A percentile compares a stretch with the other conserved stretches of the same genome.
Conservation (phyloP, 2,329 filamentous ascomycete genomes). For the Aspergillus ustus region DNA sequence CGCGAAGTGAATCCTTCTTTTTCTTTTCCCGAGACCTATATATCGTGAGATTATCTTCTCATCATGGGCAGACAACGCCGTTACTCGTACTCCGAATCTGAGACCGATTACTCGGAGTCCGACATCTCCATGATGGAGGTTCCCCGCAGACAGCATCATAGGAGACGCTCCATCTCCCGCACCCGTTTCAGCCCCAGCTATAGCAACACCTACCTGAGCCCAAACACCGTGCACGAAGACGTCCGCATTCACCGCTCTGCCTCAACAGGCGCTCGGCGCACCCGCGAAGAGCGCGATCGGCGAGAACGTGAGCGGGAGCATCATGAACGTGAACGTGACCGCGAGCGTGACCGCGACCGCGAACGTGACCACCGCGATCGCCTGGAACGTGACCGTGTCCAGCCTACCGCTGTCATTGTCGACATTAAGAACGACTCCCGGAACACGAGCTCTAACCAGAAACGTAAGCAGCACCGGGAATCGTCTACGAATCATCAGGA, state of each 20-base stretch:
- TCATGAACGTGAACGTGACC: constrained; percentile 1
- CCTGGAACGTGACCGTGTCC: constrained; percentile 17
- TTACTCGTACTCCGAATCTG: constrained; percentile 29
- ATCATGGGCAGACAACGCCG: constrained; percentile 18
- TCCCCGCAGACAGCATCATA: constrained; percentile 26
- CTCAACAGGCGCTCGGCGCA: constrained; percentile 41
- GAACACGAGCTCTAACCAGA: constrained; percentile 34
- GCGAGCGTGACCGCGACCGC: neutral
- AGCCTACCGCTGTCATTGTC: constrained; percentile 36
- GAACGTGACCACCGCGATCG: constrained; percentile 2
- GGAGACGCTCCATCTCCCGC: constrained; percentile 40
- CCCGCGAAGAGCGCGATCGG: constrained; percentile 21
- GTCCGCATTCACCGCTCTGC: constrained; percentile 38
- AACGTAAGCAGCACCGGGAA: constrained; percentile 28
- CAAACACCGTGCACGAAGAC: constrained; percentile 26
- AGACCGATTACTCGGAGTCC: constrained; percentile 41
- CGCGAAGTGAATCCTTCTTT: neutral
- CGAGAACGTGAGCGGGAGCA: constrained; percentile 23
- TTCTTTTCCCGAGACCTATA: neutral
- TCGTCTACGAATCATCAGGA: constrained; percentile 10
- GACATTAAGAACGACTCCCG: constrained; percentile 41
- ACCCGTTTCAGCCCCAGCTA: constrained; percentile 30
- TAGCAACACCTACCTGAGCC: constrained; percentile 30
- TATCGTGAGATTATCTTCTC: neutral
- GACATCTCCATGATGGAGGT: constrained; percentile 39